A percentile compares a stretch with the other conserved stretches of the same genome.
phyloP scores from a whole-genome alignment of 352 stramenopile species.

The Phytophthora sojae region DNA sequence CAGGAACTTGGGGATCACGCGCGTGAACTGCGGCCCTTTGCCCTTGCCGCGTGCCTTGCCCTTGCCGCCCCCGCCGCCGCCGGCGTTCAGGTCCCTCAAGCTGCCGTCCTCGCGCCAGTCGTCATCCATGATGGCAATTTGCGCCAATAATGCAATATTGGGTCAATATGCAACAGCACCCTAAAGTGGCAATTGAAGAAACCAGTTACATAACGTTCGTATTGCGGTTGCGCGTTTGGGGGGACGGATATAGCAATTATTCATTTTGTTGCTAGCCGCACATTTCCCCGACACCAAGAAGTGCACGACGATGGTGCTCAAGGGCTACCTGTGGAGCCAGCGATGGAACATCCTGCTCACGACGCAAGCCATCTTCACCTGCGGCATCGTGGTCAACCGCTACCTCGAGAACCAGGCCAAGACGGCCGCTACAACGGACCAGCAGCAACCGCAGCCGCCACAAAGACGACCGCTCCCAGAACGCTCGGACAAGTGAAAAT shows the following conservation, averaged over 20 bases:
- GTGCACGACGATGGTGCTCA: conserved; percentile 50
- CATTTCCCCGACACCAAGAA: conserved; percentile 5
- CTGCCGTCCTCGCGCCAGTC: conserved; percentile 81
- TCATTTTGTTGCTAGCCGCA: conserved; percentile 4
- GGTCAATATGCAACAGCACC: background rate
- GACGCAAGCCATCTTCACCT: conserved; percentile 75
- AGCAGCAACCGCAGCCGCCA: conserved; percentile 15
- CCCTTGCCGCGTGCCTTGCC: conserved; percentile 42
- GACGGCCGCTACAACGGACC: background rate
- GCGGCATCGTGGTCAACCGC: conserved; percentile 66
- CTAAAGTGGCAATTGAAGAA: background rate
- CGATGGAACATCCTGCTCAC: conserved; percentile 84
- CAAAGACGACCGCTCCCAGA: conserved; percentile 8
- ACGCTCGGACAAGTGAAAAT: conserved; percentile 18
- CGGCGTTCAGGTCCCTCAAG: conserved; percentile 62
- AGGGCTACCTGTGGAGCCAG: conserved; percentile 65
- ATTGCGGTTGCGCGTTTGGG: background rate
- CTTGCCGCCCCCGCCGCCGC: conserved; percentile 14
- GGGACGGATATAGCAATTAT: conserved; percentile 1
- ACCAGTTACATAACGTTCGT: background rate
- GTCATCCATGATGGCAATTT: conserved; percentile 64
- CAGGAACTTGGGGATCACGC: conserved; percentile 87
- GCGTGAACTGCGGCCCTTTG: conserved; percentile 77
- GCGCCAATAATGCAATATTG: background rate
- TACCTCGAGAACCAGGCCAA: conserved; percentile 42